Base-by-base conservation (phyloP, 192 early-diverging fungal species). In the Physocladia obscura region DNA sequence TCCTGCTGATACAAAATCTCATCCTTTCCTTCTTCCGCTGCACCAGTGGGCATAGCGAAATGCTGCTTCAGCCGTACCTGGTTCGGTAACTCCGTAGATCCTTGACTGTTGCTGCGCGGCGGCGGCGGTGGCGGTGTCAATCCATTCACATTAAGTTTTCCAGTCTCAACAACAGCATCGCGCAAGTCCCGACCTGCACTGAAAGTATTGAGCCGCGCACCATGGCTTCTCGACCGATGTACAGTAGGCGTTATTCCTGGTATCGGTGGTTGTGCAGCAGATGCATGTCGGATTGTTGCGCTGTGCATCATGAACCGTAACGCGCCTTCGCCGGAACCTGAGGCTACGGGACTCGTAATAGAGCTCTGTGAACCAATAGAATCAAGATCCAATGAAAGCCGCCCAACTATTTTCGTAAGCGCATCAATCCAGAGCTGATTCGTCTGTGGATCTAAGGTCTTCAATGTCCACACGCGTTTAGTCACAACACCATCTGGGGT, bases 401-500 rank as follows among this genome's bases (percentile, higher is more conserved):
- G 8, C 8, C 40, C n/a, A 8, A n/a, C n/a, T 44, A 44, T n/a
- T 13, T 8, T 44, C 40, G 40, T 44, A 44, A 44, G n/a, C n/a
- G 40, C 40, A 8, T 44, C 11, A 8, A 13, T n/a, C 40, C 40
- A 44, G 11, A 44, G n/a, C 40, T 44, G 40, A 13, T 8, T 44
- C 40, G 40, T 44, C 40, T 13, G 40, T 44, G 40, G 40, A 44
- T 44, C 40, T n/a, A n/a, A 13, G 40, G 11, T 13, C n/a, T 44
- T 44, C 40, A 68, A 35, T 13, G 65, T 56, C 65, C 65, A 68
- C 6, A 19, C 52, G 6, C 49, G 24, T 24, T 67, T 67, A 6
- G 22, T 15, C 8, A 27, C 13, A 4, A 6, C 19, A 11, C 63
- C 49, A 35, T 22, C 13, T 32, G 49, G 6, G 17, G 47, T 30